Evolutionary conservation across 2,329 filamentous ascomycete species (phyloP).

Genomic region (Mycosphaerelloides madeirae): DNA sequence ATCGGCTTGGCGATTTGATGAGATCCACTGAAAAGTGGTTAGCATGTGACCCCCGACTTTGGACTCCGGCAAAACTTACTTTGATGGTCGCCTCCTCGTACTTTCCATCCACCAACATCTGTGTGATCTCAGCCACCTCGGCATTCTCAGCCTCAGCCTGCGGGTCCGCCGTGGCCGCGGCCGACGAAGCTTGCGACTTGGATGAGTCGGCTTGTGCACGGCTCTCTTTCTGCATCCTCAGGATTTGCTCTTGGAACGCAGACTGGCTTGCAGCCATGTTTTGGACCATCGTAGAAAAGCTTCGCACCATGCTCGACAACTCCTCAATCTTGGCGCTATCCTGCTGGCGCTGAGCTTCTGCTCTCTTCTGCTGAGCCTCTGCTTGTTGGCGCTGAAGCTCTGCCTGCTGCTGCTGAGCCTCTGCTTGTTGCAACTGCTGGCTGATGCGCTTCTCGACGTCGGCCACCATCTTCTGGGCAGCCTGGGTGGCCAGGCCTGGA

Average conservation of each 20-base stretch:
- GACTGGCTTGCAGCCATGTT: conserved; percentile 65
- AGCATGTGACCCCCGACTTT: conserved; percentile 29
- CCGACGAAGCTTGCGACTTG: conserved; percentile 7
- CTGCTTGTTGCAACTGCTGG: conserved; percentile 49
- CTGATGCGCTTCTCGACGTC: conserved; percentile 62
- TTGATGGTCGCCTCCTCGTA: conserved; percentile 45
- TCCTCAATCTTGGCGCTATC: conserved; percentile 66
- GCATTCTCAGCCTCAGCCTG: conserved; percentile 46
- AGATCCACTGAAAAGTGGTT: conserved; percentile 49
- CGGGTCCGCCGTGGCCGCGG: conserved; percentile 16
- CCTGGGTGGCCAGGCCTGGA: conserved; percentile 35
- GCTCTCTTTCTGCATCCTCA: conserved; percentile 38
- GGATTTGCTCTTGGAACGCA: conserved; percentile 58
- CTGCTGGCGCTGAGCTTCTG: conserved; percentile 41
- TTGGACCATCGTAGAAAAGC: conserved; percentile 64
- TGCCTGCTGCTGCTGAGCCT: no score
- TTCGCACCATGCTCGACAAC: conserved; percentile 62
- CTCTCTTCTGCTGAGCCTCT: conserved; percentile 30
- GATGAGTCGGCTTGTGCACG: conserved; percentile 38
- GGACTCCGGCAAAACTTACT: conserved; percentile 21
- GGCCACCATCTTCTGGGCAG: conserved; percentile 61
- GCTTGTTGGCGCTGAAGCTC: conserved; percentile 49
- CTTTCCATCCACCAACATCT: conserved; percentile 55
- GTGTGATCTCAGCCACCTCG: conserved; percentile 60
- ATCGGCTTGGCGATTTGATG: conserved; percentile 54